Conservation (phyloP, 345 rosid species). For the Eucalyptus cloeziana region DNA sequence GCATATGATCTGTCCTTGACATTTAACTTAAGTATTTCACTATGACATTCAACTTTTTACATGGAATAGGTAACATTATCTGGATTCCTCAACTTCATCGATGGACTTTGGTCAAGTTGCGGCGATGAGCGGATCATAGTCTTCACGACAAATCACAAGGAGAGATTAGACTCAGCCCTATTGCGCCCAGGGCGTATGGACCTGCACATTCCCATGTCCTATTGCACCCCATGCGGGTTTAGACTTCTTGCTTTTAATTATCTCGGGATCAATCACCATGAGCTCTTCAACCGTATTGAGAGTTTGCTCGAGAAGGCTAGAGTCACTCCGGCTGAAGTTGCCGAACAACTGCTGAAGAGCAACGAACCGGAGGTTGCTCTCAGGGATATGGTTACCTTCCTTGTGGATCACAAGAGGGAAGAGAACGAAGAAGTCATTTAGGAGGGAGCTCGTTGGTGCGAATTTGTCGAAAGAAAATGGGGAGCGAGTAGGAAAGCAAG, state of each 20-base stretch:
- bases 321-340: slow-evolving; percentile 41
- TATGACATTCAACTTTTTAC: too few species aligned
- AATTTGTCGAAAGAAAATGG: neutral
- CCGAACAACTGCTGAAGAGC: slow-evolving; percentile 29
- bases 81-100: neutral
- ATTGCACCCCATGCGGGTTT: slow-evolving; percentile 44
- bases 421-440: neutral
- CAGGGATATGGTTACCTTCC: slow-evolving; percentile 11
- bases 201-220: slow-evolving; percentile 73
- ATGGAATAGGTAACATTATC: neutral
- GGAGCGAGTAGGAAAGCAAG: neutral
- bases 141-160: too few species aligned
- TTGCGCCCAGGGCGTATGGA: slow-evolving; percentile 33
- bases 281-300: slow-evolving; percentile 11
- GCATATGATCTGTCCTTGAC: neutral
- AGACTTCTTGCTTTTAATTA: slow-evolving; percentile 31
- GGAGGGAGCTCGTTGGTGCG: neutral
- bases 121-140: neutral
- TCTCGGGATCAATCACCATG: slow-evolving; percentile 6
- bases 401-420: slow-evolving; percentile 3
- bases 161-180: too few species aligned
- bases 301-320: slow-evolving; percentile 1
- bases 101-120: neutral
- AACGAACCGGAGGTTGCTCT: slow-evolving; percentile 16
- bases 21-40: neutral